These are phyloP conservation scores for Tylopilus sp. DNA, from an alignment of 768 basidiomycete species.

Conservation along the genomic window DNA sequence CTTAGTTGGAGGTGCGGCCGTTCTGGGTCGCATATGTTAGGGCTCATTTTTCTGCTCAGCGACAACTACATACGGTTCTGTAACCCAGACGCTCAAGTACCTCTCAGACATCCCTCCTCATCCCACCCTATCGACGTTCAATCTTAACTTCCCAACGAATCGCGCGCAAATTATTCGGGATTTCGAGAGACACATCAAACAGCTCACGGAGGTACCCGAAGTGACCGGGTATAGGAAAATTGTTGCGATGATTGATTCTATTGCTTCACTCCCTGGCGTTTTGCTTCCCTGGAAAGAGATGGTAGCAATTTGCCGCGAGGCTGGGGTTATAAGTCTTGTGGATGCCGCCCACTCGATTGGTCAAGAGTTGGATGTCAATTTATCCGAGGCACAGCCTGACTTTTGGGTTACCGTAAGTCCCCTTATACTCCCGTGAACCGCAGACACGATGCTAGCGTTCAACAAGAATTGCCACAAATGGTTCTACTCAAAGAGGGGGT, in stretches of 20 bases:
- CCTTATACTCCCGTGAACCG: background rate
- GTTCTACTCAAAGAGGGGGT: constrained; percentile 67
- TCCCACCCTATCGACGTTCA: constrained; percentile 48
- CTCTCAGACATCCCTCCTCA: constrained; percentile 54
- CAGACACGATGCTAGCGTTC: background rate
- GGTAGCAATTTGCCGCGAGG: constrained; percentile 59
- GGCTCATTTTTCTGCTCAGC: constrained; percentile 33
- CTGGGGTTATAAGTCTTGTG: constrained; percentile 62
- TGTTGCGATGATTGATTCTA: constrained; percentile 67
- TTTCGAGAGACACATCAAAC: constrained; percentile 40
- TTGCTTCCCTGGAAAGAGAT: constrained; percentile 70
- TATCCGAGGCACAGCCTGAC: constrained; percentile 57
- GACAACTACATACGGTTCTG: constrained; percentile 54
- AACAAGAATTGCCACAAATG: constrained; percentile 82
- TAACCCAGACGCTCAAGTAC: constrained; percentile 49
- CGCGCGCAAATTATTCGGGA: constrained; percentile 51
- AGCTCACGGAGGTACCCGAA: constrained; percentile 23
- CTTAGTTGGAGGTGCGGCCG: constrained; percentile 43
- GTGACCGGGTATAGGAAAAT: constrained; percentile 41
- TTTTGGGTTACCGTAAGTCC: constrained; percentile 71
- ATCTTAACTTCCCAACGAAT: constrained; percentile 53
- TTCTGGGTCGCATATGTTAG: background rate
- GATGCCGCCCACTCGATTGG: constrained; percentile 83
- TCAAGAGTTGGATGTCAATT: constrained; percentile 59
- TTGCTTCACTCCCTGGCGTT: constrained; percentile 60